A percentile compares a stretch with the other conserved stretches of the same genome.
phyloP scores from a whole-genome alignment of 2,329 filamentous ascomycete species.

The Fusarium phyllophilum region DNA sequence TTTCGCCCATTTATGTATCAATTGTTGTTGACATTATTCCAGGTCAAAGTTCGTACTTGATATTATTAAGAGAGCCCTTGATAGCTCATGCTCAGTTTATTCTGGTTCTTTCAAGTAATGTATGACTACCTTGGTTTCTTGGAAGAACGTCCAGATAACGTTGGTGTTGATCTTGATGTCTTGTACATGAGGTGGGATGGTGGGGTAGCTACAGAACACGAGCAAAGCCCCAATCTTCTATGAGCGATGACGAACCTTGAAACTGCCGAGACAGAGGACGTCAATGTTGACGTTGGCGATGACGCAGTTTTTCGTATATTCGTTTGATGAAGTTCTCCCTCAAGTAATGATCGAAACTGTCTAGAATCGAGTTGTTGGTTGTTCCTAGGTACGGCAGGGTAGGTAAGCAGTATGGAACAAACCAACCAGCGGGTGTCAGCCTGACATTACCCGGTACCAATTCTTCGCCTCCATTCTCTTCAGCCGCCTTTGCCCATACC shows the following conservation, averaged over 20 bases:
- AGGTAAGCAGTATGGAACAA: neutral
- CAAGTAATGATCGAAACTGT: neutral
- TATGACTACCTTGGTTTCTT: neutral
- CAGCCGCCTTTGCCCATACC: neutral
- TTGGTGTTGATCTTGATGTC: neutral
- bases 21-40: neutral
- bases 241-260: neutral
- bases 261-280: neutral
- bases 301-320: neutral
- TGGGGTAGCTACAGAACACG: constrained; percentile 10
- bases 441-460: neutral
- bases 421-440: neutral
- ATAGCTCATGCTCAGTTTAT: neutral
- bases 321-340: neutral
- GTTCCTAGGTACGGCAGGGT: neutral
- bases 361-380: neutral
- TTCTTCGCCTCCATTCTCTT: neutral
- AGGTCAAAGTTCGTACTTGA: neutral
- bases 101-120: too few species aligned
- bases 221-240: constrained; percentile 1
- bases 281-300: neutral
- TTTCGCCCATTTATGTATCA: neutral
- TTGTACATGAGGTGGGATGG: neutral
- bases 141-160: neutral
- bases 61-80: neutral